Conservation (phyloP, 2,329 filamentous ascomycete species). For the Colletotrichum simmondsii region DNA sequence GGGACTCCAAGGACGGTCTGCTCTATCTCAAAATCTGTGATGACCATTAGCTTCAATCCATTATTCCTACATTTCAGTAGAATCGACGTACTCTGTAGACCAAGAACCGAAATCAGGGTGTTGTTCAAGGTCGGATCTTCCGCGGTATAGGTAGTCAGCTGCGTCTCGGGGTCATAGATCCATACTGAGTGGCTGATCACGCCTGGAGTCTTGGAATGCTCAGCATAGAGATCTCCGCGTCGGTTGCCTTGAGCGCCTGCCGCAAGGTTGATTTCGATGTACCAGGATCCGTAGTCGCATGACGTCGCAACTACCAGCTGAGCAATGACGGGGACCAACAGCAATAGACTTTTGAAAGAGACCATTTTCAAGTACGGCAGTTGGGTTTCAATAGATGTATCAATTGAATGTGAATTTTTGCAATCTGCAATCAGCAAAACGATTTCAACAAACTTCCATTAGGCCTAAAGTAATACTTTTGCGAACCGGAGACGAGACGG, state of each 20-base stretch:
- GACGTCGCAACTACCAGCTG: background rate
- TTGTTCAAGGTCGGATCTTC: background rate
- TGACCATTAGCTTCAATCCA: too few species aligned
- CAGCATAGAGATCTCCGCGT: background rate
- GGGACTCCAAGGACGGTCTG: background rate
- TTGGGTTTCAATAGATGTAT: too few species aligned
- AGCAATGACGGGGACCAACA: background rate
- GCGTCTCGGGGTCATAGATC: background rate
- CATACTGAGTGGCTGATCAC: background rate
- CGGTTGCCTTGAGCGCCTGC: background rate
- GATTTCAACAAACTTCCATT: too few species aligned
- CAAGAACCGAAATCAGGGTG: background rate
- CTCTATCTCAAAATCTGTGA: background rate
- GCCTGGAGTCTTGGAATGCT: background rate
- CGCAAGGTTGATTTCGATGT: background rate
- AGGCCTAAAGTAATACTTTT: too few species aligned
- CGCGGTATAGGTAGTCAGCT: background rate
- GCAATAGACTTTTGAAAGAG: background rate
- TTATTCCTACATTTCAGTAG: too few species aligned
- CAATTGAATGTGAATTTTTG: too few species aligned
- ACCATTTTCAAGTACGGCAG: background rate
- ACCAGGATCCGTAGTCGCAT: background rate
- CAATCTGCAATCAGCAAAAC: too few species aligned
- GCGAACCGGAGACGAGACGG: background rate
- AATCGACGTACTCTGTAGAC: background rate